A percentile compares a stretch with the other conserved stretches of the same genome.
These are phyloP conservation scores for Puccinia horiana DNA, from an alignment of 1,284 basidiomycete species.

Conservation along the genomic window DNA sequence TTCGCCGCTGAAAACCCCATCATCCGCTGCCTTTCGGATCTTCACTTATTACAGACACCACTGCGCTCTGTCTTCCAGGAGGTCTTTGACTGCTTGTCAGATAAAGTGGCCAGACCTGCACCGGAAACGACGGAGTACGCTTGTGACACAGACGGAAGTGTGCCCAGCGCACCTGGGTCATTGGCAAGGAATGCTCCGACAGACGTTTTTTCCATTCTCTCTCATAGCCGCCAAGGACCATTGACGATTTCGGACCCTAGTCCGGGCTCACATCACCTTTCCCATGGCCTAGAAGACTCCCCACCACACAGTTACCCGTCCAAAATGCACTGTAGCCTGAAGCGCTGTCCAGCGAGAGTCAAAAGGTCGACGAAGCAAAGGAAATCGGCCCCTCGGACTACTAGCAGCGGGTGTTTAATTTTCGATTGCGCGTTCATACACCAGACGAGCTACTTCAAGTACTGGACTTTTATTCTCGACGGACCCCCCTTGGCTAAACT, in stretches of 20 bases:
- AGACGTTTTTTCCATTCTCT: background rate
- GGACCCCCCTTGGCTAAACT: background rate
- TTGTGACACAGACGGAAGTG: background rate
- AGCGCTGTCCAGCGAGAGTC: background rate
- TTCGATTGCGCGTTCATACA: background rate
- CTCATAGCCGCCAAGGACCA: background rate
- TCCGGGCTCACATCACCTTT: too few species aligned
- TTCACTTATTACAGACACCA: slow-evolving; percentile 10
- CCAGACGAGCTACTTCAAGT: slow-evolving; percentile 7
- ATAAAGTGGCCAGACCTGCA: background rate
- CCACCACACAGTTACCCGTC: background rate
- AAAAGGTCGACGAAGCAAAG: background rate
- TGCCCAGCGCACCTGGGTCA: background rate
- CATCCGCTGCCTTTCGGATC: background rate
- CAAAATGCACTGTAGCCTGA: background rate
- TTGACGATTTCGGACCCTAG: background rate
- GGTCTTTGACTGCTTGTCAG: background rate
- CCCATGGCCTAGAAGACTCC: background rate
- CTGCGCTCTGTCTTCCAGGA: background rate
- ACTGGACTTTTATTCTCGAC: slow-evolving; percentile 2
- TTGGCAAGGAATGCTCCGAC: too few species aligned
- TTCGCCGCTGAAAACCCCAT: background rate
- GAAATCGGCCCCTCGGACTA: background rate
- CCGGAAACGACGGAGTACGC: background rate
- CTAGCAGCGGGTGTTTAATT: background rate